phyloP scores from a whole-genome alignment of 78 protist genomes.

The Emiliania huxleyi region DNA sequence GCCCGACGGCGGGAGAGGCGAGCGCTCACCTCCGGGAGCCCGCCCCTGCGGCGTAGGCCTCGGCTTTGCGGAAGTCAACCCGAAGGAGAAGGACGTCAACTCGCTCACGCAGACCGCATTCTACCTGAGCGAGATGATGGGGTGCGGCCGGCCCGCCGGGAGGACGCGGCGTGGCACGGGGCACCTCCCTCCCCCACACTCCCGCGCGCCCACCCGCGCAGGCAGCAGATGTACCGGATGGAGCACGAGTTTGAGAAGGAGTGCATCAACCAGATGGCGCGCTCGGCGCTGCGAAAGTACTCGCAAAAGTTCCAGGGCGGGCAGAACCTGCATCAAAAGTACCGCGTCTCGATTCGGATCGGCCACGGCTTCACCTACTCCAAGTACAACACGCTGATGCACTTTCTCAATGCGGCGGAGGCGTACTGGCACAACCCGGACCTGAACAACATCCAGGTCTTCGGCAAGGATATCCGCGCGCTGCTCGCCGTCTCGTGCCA shows the following conservation, averaged over 20 bases:
- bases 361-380: conserved; percentile 27
- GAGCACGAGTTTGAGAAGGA: conserved; percentile 30
- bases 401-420: conserved; percentile 2
- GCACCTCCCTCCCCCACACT: no score
- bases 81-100: conserved; percentile 8
- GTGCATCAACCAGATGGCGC: conserved; percentile 40
- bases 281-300: background rate
- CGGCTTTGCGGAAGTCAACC: background rate
- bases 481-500: conserved; percentile 31
- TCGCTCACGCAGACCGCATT: conserved; percentile 13
- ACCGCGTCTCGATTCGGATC: background rate
- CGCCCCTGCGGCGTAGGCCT: no score
- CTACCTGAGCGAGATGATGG: background rate
- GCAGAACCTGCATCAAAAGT: background rate
- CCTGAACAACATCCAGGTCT: conserved; percentile 3
- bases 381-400: conserved; percentile 30
- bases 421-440: conserved; percentile 31
- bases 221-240: background rate
- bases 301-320: background rate
- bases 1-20: no score
- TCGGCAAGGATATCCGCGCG: conserved; percentile 24
- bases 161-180: no score
- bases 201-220: no score
- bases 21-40: no score
- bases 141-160: no score